Base-by-base conservation (phyloP, 2,329 filamentous ascomycete genomes). In the Penicillium sp. region DNA sequence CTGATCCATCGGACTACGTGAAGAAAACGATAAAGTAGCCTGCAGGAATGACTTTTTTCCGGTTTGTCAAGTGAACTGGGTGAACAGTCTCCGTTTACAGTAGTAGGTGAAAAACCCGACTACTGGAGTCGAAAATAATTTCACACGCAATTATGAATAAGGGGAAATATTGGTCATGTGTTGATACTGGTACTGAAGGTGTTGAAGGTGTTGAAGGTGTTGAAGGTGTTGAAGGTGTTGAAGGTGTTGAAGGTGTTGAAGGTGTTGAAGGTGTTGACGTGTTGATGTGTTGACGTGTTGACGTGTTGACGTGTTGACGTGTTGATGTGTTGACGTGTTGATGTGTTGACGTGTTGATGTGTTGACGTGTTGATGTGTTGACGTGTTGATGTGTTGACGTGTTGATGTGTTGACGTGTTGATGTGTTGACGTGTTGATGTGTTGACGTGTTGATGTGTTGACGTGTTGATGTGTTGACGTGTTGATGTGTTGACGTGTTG, bases 1-100 rank as follows among this genome's bases (percentile, higher is more conserved):
- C 46, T 49, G 46, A 49, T 49, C 46, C 26, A 33, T 49, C 46
- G 46, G 46, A 49, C 46, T 19, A 49, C 46, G 6, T 49, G 46
- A 49, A 49, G 16, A 45, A 28, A 43, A 38, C 19, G 6, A 43
- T 28, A 33, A 42, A 30, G 52, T 49, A 19, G 46, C 26, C 46
- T n/a, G 46, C 46, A 30, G 25, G 25, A 49, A 49, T 49, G 45
- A 49, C 30, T 49, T 49, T 49, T 30, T 49, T 19, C 19, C 46
- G 1, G 46, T 49, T 49, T 49, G 46, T 49, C 26, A 33, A 33
- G 46, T 49, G 46, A 49, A 49, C 13, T 49, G 14, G 46, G 26
- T 19, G 14, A 33, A 49, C 26, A n/a, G 46, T n/a, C 46, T 49
- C 46, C 46, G 26, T 49, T 49, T 49, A 49, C 13, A 49, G 46